Percentiles rank a stretch among this genome's conserved stretches.
Conservation (phyloP, 495 filamentous ascomycete species). For the Lichenothelia convexa region DNA sequence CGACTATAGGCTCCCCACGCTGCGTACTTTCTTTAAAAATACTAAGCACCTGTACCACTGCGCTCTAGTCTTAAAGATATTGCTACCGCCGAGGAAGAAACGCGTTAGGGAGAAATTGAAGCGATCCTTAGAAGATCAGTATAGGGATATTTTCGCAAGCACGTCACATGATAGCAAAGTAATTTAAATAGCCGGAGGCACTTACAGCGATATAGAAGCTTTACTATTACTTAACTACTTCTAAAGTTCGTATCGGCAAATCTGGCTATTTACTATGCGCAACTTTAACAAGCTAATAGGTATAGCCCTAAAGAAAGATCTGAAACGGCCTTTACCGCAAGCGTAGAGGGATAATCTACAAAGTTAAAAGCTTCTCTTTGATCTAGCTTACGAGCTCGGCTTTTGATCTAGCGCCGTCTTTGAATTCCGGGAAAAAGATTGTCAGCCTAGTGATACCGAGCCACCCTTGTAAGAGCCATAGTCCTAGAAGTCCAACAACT, state of each 20-base stretch:
- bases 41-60: conserved; percentile 17
- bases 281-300: conserved; percentile 8
- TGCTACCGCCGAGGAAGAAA: conserved; percentile 11
- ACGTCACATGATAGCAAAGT: conserved; percentile 1
- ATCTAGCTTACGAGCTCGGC: no score
- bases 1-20: conserved; percentile 12
- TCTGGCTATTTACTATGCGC: conserved; percentile 6
- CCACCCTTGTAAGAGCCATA: no score
- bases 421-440: no score
- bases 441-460: no score
- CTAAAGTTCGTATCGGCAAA: neutral
- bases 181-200: conserved; percentile 6
- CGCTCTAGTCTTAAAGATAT: conserved; percentile 12
- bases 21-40: conserved; percentile 17
- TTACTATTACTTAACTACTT: neutral
- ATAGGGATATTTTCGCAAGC: neutral
- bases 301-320: conserved; percentile 5
- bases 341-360: no score
- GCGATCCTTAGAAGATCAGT: no score
- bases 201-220: conserved; percentile 5
- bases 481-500: no score
- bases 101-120: conserved; percentile 4
- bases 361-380: no score
- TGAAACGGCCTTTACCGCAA: neutral
- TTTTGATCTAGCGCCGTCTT: no score